Base-by-base conservation (phyloP, 2,329 filamentous ascomycete species). In the Pyrenophora tritici-repentis region DNA sequence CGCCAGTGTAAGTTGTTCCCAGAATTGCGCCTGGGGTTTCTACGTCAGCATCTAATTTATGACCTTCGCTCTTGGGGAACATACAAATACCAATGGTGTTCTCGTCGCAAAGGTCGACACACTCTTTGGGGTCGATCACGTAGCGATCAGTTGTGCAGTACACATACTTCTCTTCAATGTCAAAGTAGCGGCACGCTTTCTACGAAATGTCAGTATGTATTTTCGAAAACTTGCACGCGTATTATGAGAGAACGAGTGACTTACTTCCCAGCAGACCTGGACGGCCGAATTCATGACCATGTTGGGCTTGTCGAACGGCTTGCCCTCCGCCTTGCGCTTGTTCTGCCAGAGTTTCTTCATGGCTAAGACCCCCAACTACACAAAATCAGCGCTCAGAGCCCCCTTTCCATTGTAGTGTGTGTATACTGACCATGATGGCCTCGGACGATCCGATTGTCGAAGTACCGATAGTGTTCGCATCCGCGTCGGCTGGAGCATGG, bases 311-410 rank as follows among this genome's bases (percentile, higher is more conserved):
- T 91, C 89, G 54, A 74, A 83, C 47, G 91, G 83, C 78, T 95
- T 94, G 55, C 91, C 92, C 63, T 85, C 89, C 4, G 89, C 91
- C 72, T 88, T 84, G 64, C 91, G 87, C 77, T 86, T 87, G 74
- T 94, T 91, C 79, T 90, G 87, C 93, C 93, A 97, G 66, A 88
- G 85, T 78, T 87, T 91, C 84, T 97, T 97, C 91, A 97, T 96
- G 63, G 92, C 92, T 31, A 97, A 79, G 6, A 90, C 88, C 36
- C 78, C 86, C 32, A 91, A 81, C 88, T 67, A 17, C 5, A 8
- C 0, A 12, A 16, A 20, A 22, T 59, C 43, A 62, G 42, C 10
- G 14, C 40, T 10, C 16, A 4, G 2, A 9, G 1, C 42, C 43
- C 18, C 42, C 45, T 50, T 20, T 8, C 35, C 34, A 49, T 13